A percentile compares a stretch with the other conserved stretches of the same genome.
These are phyloP conservation scores for Cephaloascus albidus DNA, from an alignment of 805 yeast genomes.

Conservation along the genomic window DNA sequence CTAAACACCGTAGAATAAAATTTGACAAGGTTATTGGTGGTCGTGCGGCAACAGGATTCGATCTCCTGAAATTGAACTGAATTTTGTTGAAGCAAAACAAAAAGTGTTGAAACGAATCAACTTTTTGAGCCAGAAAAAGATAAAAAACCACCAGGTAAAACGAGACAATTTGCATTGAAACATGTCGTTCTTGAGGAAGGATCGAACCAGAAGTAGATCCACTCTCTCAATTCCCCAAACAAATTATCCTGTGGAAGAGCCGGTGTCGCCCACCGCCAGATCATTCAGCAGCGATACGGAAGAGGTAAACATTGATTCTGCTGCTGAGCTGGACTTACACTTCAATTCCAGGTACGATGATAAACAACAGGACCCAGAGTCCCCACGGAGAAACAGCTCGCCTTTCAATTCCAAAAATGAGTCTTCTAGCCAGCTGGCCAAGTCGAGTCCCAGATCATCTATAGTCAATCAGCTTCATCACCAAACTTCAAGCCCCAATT, in stretches of 20 bases:
- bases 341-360: constrained; percentile 1
- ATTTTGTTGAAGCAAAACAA: background rate
- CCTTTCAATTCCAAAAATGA: background rate
- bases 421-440: background rate
- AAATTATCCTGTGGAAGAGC: background rate
- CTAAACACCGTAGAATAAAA: no score
- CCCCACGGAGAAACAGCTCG: background rate
- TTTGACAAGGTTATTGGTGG: no score
- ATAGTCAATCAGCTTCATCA: background rate
- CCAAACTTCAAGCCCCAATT: background rate
- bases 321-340: background rate
- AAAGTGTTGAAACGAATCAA: no score
- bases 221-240: background rate
- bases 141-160: no score
- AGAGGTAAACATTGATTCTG: background rate
- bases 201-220: background rate
- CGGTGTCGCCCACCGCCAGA: background rate
- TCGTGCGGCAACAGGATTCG: no score
- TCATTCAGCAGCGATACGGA: background rate
- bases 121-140: no score
- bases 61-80: background rate
- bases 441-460: constrained; percentile 1
- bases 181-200: background rate
- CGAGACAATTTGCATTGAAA: background rate
- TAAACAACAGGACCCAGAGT: background rate